A percentile compares a stretch with the other conserved stretches of the same genome.
Evolutionary conservation across 2,329 filamentous ascomycete genomes (phyloP).

Genomic region (Cercospora berteroae): DNA sequence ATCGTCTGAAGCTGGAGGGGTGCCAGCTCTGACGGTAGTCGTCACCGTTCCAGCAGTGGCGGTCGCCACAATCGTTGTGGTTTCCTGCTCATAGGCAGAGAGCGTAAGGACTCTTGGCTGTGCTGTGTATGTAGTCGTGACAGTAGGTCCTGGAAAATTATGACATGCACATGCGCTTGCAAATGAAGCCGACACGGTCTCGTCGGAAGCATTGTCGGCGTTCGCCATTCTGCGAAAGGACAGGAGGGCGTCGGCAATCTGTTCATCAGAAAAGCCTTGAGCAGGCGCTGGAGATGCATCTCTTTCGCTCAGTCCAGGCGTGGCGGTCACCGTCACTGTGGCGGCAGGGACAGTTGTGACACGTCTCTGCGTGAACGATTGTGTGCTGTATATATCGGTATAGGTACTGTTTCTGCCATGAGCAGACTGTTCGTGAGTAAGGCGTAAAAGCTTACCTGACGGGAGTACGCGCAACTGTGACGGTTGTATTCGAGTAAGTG

Average conservation of each 20-base stretch:
- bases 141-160: slow-evolving; percentile 26
- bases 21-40: slow-evolving; percentile 21
- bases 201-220: slow-evolving; percentile 16
- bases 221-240: slow-evolving; percentile 24
- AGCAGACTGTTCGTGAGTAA: neutral
- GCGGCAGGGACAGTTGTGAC: slow-evolving; percentile 26
- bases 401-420: slow-evolving; percentile 20
- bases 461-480: slow-evolving; percentile 32
- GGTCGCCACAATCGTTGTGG: slow-evolving; percentile 21
- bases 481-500: slow-evolving; percentile 30
- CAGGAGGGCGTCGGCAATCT: slow-evolving; percentile 17
- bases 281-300: slow-evolving; percentile 25
- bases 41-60: slow-evolving; percentile 23
- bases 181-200: slow-evolving; percentile 29
- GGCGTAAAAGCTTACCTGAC: slow-evolving; percentile 27
- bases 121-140: slow-evolving; percentile 33
- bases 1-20: slow-evolving; percentile 24
- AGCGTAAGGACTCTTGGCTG: slow-evolving; percentile 21
- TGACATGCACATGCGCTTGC: slow-evolving; percentile 38
- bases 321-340: slow-evolving; percentile 28
- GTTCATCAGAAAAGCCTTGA: neutral
- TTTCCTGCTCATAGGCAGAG: slow-evolving; percentile 24
- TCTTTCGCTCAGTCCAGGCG: slow-evolving; percentile 19
- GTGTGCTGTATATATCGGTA: slow-evolving; percentile 25
- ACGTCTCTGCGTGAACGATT: slow-evolving; percentile 22